A percentile compares a stretch with the other conserved stretches of the same genome.
Conservation (phyloP, 192 early-diverging fungal genomes). For the Geranomyces michiganensis region DNA sequence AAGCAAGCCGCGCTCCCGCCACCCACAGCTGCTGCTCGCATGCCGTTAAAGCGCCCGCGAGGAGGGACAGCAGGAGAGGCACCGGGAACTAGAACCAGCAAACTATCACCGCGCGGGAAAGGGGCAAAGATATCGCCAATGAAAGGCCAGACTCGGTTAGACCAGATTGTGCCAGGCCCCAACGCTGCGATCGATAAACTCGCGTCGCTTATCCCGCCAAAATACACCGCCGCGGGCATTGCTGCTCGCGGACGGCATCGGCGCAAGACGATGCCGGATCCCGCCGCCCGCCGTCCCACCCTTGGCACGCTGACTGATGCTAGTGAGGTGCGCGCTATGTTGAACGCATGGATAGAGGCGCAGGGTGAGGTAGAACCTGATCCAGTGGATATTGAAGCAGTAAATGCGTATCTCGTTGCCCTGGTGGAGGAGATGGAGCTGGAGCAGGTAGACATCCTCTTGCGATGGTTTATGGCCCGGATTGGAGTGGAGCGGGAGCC, state of each 20-base stretch:
- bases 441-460: constrained; percentile 15
- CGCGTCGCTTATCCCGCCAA: neutral
- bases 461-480: constrained; percentile 11
- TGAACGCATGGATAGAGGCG: constrained; percentile 9
- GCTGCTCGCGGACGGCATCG: neutral
- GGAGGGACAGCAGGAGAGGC: neutral
- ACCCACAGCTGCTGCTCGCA: too few relatives aligned
- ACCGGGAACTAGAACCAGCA: neutral
- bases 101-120: neutral
- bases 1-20: neutral
- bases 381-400: constrained; percentile 13
- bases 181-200: neutral
- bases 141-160: neutral
- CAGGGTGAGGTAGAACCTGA: neutral
- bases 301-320: constrained; percentile 12
- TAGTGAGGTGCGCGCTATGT: constrained; percentile 9
- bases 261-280: neutral
- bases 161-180: neutral
- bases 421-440: constrained; percentile 27
- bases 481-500: neutral
- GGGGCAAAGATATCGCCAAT: neutral
- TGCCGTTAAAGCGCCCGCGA: too few relatives aligned
- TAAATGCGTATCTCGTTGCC: neutral
- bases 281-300: neutral
- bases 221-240: neutral